Evolutionary conservation across 129 eudicot genomes (phyloP).

Genomic region (Lactuca sativa): DNA sequence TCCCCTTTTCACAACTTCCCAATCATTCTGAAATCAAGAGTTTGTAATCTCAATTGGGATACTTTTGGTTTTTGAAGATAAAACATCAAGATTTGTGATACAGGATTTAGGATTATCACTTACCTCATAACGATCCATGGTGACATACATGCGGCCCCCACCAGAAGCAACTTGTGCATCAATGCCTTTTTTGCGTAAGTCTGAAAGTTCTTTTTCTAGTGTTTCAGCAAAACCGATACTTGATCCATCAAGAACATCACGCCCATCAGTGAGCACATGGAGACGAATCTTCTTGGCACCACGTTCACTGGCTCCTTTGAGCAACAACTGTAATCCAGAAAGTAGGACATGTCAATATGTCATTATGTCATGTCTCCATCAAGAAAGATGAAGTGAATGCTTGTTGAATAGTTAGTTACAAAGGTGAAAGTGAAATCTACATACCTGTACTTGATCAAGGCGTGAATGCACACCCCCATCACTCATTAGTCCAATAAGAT

Average conservation of each 20-base stretch:
- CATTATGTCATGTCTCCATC: no score
- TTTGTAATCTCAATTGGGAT: not conserved
- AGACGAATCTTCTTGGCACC: slow-evolving; percentile 90
- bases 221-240: slow-evolving; percentile 86
- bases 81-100: not conserved
- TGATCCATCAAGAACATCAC: slow-evolving; percentile 95
- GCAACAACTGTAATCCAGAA: slow-evolving; percentile 53
- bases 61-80: no score
- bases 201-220: slow-evolving; percentile 74
- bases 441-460: slow-evolving; percentile 86
- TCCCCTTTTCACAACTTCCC: slow-evolving; percentile 93
- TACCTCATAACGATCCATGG: slow-evolving; percentile 99
- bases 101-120: not conserved
- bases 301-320: slow-evolving; percentile 77
- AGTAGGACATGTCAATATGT: no score
- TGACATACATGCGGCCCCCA: slow-evolving; percentile 95
- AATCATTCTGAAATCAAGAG: slow-evolving; percentile 66
- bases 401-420: not conserved
- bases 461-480: slow-evolving; percentile 99
- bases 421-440: not conserved
- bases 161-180: slow-evolving; percentile 94
- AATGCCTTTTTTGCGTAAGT: slow-evolving; percentile 63
- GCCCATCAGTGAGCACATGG: slow-evolving; percentile 90
- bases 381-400: not conserved
- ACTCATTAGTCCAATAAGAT: slow-evolving; percentile 83